A percentile compares a stretch with the other conserved stretches of the same genome.
These are phyloP conservation scores for Eucalyptus sideroxylon DNA, from an alignment of 345 rosid genomes.

Conservation along the genomic window DNA sequence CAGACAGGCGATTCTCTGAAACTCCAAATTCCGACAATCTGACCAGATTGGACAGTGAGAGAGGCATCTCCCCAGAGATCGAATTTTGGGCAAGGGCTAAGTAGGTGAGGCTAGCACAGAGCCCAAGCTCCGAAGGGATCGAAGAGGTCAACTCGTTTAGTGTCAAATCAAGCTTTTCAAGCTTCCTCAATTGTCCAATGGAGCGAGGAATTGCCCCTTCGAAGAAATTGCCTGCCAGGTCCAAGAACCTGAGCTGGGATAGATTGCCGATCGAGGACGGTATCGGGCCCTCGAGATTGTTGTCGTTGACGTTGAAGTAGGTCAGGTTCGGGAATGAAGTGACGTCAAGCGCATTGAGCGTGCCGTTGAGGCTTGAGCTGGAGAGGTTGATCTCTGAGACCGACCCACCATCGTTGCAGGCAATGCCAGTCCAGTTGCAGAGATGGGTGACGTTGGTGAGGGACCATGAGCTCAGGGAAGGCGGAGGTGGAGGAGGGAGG, in stretches of 20 bases:
- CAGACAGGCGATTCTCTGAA: too few relatives aligned
- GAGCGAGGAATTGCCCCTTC: conserved; percentile 27
- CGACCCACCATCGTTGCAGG: conserved; percentile 7
- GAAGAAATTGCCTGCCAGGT: not conserved
- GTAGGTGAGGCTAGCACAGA: conserved; percentile 33
- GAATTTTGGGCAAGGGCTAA: not conserved
- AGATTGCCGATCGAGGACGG: not conserved
- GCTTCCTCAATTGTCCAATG: conserved; percentile 30
- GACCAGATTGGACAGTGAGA: too few relatives aligned
- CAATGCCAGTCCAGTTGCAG: conserved; percentile 55
- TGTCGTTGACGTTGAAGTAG: conserved; percentile 32
- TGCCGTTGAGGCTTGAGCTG: conserved; percentile 8
- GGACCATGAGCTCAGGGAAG: conserved; percentile 45
- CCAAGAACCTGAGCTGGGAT: not conserved
- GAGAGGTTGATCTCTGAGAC: conserved; percentile 26
- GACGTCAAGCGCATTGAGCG: conserved; percentile 24
- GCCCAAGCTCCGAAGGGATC: conserved; percentile 50
- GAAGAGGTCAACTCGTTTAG: conserved; percentile 25
- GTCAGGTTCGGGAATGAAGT: conserved; percentile 28
- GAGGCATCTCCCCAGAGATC: too few relatives aligned
- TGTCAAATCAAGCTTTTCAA: conserved; percentile 21
- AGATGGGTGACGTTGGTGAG: conserved; percentile 21
- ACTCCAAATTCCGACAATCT: not conserved
- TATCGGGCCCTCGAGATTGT: conserved; percentile 9
- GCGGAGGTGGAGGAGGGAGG: not conserved